phyloP scores from a whole-genome alignment of 768 basidiomycete genomes.

The Mycena galericulata region DNA sequence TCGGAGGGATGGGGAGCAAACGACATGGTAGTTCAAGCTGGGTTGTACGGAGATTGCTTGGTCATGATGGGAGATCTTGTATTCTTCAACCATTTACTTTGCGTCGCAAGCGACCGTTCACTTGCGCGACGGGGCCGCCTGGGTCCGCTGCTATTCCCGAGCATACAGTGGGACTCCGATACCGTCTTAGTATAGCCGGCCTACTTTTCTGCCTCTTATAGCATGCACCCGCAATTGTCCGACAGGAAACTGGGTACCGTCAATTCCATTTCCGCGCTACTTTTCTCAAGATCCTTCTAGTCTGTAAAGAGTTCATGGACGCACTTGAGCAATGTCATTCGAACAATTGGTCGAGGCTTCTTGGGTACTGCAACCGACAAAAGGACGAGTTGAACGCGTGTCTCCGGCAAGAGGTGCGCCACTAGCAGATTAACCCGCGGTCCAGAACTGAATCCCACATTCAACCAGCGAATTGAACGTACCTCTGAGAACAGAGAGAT shows the following conservation, averaged over 20 bases:
- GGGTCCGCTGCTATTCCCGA: slow-evolving; percentile 10
- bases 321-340: slow-evolving; percentile 80
- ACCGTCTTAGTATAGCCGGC: not conserved
- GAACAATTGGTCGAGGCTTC: slow-evolving; percentile 70
- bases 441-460: slow-evolving; percentile 14
- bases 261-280: slow-evolving; percentile 11
- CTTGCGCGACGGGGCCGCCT: not conserved
- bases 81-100: too few relatives aligned
- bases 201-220: slow-evolving; percentile 11
- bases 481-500: slow-evolving; percentile 68
- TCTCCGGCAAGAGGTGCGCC: slow-evolving; percentile 74
- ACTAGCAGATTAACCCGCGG: slow-evolving; percentile 3
- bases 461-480: slow-evolving; percentile 68
- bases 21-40: slow-evolving; percentile 22
- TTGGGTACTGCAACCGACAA: slow-evolving; percentile 75
- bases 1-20: slow-evolving; percentile 22
- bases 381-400: slow-evolving; percentile 79
- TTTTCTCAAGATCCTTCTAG: slow-evolving; percentile 48
- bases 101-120: too few relatives aligned
- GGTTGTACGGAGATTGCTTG: not conserved
- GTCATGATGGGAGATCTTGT: not conserved
- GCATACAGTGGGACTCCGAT: not conserved
- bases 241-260: slow-evolving; percentile 69
- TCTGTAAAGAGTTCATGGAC: slow-evolving; percentile 81
- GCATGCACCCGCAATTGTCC: slow-evolving; percentile 80